phyloP scores from a whole-genome alignment of 2,329 filamentous ascomycete genomes.

The Claviceps digitariae region DNA sequence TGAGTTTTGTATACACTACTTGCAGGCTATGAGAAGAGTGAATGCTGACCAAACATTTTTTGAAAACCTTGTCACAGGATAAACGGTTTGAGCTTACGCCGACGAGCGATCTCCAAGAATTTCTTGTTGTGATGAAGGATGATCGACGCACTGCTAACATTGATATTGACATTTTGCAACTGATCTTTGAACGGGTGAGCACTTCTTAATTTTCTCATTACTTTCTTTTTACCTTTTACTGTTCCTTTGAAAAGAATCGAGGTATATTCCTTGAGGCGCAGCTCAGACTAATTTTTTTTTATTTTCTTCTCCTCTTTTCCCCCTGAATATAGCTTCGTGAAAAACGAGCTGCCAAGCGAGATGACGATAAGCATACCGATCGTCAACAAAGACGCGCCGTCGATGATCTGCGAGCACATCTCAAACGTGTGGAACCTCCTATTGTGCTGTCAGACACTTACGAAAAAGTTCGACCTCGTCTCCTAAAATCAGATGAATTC shows the following conservation, averaged over 20 bases:
- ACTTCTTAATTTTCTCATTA: not conserved
- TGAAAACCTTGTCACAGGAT: conserved; percentile 43
- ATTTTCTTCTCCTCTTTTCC: not conserved
- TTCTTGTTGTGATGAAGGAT: conserved; percentile 66
- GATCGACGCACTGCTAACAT: conserved; percentile 83
- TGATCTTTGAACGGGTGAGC: conserved; percentile 71
- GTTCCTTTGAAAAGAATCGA: not conserved
- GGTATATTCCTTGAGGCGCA: no score
- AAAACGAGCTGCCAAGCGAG: conserved; percentile 67
- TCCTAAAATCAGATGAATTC: conserved; percentile 75
- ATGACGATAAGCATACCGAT: conserved; percentile 76
- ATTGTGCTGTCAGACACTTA: conserved; percentile 68
- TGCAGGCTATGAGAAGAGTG: not conserved
- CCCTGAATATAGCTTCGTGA: conserved; percentile 60
- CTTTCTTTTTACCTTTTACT: no score
- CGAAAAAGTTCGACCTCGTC: conserved; percentile 69
- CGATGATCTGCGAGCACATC: conserved; percentile 69
- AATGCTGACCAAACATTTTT: conserved; percentile 6
- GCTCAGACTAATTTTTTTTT: not conserved
- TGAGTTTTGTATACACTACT: conserved; percentile 24
- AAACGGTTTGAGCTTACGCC: conserved; percentile 82
- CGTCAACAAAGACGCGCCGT: conserved; percentile 73
- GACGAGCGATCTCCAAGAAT: conserved; percentile 80
- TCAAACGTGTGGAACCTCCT: conserved; percentile 84
- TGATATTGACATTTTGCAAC: conserved; percentile 60